Conservation (phyloP, 2,329 filamentous ascomycete species). For the Cercospora zeae-maydis region DNA sequence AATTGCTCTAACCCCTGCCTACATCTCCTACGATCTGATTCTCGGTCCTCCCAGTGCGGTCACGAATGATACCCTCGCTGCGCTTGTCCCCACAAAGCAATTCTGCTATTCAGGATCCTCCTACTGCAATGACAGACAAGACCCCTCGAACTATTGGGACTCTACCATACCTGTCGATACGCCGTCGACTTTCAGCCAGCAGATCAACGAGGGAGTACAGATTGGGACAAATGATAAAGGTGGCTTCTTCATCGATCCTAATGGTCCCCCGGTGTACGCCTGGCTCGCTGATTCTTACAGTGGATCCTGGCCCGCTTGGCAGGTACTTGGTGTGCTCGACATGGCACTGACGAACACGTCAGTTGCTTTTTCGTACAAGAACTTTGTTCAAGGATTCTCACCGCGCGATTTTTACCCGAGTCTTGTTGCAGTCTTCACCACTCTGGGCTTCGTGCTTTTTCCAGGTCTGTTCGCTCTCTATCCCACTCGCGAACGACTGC, state of each 20-base stretch:
- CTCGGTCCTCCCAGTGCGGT: slow-evolving; percentile 10
- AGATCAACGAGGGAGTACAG: slow-evolving; percentile 1
- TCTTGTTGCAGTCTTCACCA: slow-evolving; percentile 63
- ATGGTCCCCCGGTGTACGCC: slow-evolving; percentile 13
- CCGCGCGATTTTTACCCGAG: slow-evolving; percentile 73
- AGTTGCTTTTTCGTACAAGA: slow-evolving; percentile 65
- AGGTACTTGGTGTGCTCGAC: slow-evolving; percentile 60
- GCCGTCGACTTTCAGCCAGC: slow-evolving; percentile 12
- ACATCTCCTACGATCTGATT: background rate
- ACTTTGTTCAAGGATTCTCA: slow-evolving; percentile 69
- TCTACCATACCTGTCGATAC: background rate
- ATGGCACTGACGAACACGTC: slow-evolving; percentile 64
- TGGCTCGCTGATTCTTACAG: slow-evolving; percentile 2
- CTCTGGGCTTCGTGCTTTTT: slow-evolving; percentile 69
- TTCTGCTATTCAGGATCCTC: slow-evolving; percentile 14
- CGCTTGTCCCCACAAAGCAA: slow-evolving; percentile 8
- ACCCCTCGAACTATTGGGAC: background rate
- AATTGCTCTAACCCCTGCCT: background rate
- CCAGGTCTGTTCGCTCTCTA: slow-evolving; percentile 86
- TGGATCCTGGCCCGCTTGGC: background rate
- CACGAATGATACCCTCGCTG: background rate
- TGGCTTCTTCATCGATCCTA: slow-evolving; percentile 14
- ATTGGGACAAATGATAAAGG: background rate
- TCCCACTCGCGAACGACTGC: slow-evolving; percentile 71
- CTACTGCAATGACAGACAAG: background rate